Conservation (phyloP, 2,329 filamentous ascomycete genomes). For the Hymenoscyphus repandus region DNA sequence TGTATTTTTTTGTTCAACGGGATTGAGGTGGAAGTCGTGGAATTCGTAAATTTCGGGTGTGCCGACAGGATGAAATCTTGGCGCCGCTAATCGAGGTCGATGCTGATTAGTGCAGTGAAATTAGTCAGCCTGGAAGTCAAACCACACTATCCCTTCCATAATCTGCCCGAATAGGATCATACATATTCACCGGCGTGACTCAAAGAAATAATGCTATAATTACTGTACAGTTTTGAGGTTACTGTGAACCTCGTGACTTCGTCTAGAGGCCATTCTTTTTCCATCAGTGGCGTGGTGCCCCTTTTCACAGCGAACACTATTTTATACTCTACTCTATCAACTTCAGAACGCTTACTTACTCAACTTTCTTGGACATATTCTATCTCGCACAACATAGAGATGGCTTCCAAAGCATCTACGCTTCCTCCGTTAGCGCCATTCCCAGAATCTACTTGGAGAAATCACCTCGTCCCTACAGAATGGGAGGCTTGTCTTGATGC, state of each 20-base stretch:
- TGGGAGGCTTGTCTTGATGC: slow-evolving; percentile 74
- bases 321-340: too few species aligned
- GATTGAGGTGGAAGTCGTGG: slow-evolving; percentile 6
- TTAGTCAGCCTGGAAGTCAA: slow-evolving; percentile 13
- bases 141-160: background rate
- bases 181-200: slow-evolving; percentile 10
- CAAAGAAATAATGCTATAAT: slow-evolving; percentile 3
- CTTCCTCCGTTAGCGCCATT: slow-evolving; percentile 74
- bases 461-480: slow-evolving; percentile 60
- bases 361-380: background rate
- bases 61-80: slow-evolving; percentile 13
- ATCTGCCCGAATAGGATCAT: background rate
- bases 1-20: slow-evolving; percentile 7
- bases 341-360: background rate
- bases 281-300: too few species aligned
- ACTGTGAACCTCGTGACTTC: too few species aligned
- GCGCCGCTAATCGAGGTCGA: slow-evolving; percentile 16
- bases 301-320: too few species aligned
- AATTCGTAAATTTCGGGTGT: slow-evolving; percentile 7
- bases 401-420: slow-evolving; percentile 33
- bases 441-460: slow-evolving; percentile 62
- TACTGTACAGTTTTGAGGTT: too few species aligned
- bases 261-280: too few species aligned
- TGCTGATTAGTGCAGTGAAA: slow-evolving; percentile 2
- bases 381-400: slow-evolving; percentile 16